phyloP scores from a whole-genome alignment of 2,329 filamentous ascomycete species.

The Aureobasidium sp. region DNA sequence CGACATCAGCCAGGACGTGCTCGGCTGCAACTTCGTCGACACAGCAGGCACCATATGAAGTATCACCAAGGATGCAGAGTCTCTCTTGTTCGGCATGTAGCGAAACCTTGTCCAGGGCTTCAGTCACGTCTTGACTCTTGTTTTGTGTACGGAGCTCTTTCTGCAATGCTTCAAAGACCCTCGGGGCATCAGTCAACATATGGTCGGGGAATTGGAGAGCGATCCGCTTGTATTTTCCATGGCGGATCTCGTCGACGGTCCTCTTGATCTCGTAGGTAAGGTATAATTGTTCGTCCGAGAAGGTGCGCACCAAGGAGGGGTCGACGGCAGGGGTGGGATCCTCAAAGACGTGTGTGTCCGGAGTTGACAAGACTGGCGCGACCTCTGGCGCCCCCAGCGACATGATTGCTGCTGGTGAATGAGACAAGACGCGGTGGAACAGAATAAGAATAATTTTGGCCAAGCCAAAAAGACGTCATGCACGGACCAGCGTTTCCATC shows the following conservation, averaged over 20 bases:
- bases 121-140: neutral
- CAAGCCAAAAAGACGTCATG: neutral
- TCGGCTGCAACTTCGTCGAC: constrained; percentile 96
- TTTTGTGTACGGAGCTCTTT: constrained; percentile 36
- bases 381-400: constrained; percentile 25
- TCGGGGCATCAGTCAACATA: constrained; percentile 80
- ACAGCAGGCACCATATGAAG: constrained; percentile 93
- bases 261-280: constrained; percentile 78
- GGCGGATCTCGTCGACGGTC: constrained; percentile 68
- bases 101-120: neutral
- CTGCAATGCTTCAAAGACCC: constrained; percentile 63
- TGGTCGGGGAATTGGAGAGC: constrained; percentile 94
- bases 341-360: constrained; percentile 55
- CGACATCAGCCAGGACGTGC: constrained; percentile 81
- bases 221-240: constrained; percentile 64
- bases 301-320: constrained; percentile 26
- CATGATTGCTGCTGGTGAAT: neutral
- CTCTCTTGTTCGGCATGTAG: constrained; percentile 28
- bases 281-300: constrained; percentile 63
- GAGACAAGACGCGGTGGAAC: neutral
- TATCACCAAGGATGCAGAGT: constrained; percentile 86
- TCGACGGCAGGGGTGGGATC: constrained; percentile 41
- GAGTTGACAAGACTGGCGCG: constrained; percentile 56
- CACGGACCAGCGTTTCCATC: neutral
- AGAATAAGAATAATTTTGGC: neutral